A percentile compares a stretch with the other conserved stretches of the same genome.
phyloP scores from a whole-genome alignment of 805 yeast species.

The Cyberlindnera samutprakarnensis region DNA sequence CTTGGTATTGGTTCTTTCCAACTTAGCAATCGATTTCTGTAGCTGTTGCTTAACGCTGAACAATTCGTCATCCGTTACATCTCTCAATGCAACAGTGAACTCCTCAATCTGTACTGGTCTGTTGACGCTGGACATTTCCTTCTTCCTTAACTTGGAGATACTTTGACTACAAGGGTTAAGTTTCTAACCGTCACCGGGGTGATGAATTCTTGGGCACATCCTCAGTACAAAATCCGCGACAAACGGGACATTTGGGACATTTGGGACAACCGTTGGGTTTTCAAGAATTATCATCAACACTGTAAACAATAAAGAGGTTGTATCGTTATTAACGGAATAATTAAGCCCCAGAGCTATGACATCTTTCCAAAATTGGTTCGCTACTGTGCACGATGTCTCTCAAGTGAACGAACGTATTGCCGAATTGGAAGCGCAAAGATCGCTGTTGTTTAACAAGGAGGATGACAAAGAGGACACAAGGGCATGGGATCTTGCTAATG shows the following conservation, averaged over 20 bases:
- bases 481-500: constrained; percentile 12
- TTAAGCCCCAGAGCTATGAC: too few relatives aligned
- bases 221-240: too few relatives aligned
- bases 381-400: constrained; percentile 3
- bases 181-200: too few relatives aligned
- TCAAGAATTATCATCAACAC: too few relatives aligned
- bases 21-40: constrained; percentile 35
- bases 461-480: constrained; percentile 3
- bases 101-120: constrained; percentile 37
- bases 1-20: constrained; percentile 44
- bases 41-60: constrained; percentile 26
- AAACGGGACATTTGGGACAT: too few relatives aligned
- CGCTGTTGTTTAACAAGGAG: constrained; percentile 1
- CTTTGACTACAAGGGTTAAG: too few relatives aligned
- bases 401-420: constrained; percentile 8
- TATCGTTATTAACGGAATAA: too few relatives aligned
- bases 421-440: constrained; percentile 8
- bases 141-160: too few relatives aligned
- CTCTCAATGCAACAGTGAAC: constrained; percentile 44
- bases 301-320: too few relatives aligned
- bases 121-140: constrained; percentile 24
- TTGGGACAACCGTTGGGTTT: too few relatives aligned
- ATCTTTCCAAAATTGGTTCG: constrained; percentile 1
- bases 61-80: constrained; percentile 41
- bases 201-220: too few relatives aligned